These are phyloP conservation scores for Oryza rufipogon DNA, from an alignment of 176 grass and related monocot genomes.

Conservation along the genomic window DNA sequence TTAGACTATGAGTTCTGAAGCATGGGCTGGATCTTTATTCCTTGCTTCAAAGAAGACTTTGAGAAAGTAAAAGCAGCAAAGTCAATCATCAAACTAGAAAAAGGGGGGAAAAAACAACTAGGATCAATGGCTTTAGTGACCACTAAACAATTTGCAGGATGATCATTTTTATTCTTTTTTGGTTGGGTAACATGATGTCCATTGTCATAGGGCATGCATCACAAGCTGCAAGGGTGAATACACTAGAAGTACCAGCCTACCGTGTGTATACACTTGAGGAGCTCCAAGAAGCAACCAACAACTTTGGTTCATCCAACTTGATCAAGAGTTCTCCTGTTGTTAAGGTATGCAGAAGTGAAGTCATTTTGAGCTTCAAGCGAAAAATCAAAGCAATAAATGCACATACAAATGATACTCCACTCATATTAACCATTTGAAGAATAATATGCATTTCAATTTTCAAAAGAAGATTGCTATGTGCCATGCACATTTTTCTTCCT, in stretches of 20 bases:
- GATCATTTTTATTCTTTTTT: not conserved
- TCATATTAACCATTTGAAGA: not conserved
- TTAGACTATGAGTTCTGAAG: constrained; percentile 36
- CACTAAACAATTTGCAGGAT: not conserved
- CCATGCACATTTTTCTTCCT: not conserved
- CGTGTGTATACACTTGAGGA: constrained; percentile 67
- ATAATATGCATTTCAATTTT: not conserved
- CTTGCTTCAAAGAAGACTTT: constrained; percentile 39
- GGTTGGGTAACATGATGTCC: not conserved
- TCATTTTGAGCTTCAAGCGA: not conserved
- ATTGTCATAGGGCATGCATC: constrained; percentile 65
- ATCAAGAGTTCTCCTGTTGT: constrained; percentile 48
- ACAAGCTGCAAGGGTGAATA: constrained; percentile 61
- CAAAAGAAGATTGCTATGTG: not conserved
- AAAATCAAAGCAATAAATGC: not conserved
- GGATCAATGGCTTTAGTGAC: not conserved
- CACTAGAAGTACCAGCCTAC: constrained; percentile 57
- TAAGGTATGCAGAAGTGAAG: constrained; percentile 58
- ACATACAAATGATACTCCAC: constrained; percentile 1
- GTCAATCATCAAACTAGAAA: constrained; percentile 27
- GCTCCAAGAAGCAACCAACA: constrained; percentile 73
- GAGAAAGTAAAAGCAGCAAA: constrained; percentile 40
- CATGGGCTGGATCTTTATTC: constrained; percentile 43
- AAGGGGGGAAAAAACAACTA: not conserved
- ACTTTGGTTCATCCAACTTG: constrained; percentile 68